Evolutionary conservation across 169 alveolate species (phyloP).

Genomic region (Plasmodium berghei): DNA sequence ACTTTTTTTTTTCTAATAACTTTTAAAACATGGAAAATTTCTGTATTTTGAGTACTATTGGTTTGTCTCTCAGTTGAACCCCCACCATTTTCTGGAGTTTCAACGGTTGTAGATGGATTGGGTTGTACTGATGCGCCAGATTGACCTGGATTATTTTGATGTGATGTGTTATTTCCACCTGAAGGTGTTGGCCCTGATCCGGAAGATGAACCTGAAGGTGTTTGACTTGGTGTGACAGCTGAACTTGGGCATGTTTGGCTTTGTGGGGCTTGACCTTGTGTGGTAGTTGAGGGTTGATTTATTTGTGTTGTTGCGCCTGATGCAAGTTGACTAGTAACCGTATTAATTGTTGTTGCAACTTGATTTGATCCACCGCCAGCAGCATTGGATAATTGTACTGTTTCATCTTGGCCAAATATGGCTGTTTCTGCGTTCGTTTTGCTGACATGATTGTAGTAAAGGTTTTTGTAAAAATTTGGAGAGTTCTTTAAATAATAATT

Average conservation of each 20-base stretch:
- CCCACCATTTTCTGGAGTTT: not conserved
- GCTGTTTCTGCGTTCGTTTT: not conserved
- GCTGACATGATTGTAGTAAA: conserved; percentile 3
- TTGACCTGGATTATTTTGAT: not conserved
- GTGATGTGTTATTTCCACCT: not conserved
- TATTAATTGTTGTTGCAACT: not conserved
- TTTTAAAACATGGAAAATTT: not conserved
- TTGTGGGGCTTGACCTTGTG: too few relatives aligned
- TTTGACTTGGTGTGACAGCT: too few relatives aligned
- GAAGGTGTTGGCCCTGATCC: not conserved
- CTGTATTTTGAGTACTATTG: not conserved
- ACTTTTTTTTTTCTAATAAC: not conserved
- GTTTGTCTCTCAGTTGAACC: not conserved
- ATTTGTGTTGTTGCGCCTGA: too few relatives aligned
- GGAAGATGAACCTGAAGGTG: too few relatives aligned
- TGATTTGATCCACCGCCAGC: not conserved
- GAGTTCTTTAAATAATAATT: conserved; percentile 15
- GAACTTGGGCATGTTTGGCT: too few relatives aligned
- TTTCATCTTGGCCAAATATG: not conserved
- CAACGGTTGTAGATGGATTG: not conserved
- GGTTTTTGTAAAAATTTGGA: conserved; percentile 7
- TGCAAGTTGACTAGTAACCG: too few relatives aligned
- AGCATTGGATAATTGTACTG: too few relatives aligned
- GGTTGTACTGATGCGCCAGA: not conserved
- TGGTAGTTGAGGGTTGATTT: too few relatives aligned